Conservation (phyloP, 225 moss, liverwort and hornwort genomes). For the Pseudisothecium myosuroides region DNA sequence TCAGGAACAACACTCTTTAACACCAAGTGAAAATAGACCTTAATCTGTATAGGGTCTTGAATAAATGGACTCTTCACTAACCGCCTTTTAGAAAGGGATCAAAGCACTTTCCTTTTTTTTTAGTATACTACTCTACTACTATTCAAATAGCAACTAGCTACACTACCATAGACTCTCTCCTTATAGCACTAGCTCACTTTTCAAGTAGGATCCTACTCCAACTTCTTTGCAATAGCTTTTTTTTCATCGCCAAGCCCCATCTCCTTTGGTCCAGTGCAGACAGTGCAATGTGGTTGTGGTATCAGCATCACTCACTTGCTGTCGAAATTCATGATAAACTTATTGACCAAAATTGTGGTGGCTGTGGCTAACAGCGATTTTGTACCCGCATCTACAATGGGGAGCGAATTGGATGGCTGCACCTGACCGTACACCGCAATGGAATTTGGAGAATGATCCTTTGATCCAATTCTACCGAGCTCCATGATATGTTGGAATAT, state of each 20-base stretch:
- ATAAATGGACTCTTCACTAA: neutral
- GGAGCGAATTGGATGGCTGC: neutral
- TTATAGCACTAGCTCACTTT: neutral
- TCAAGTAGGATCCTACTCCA: neutral
- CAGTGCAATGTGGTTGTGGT: neutral
- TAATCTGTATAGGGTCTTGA: too few relatives aligned
- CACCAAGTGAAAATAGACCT: too few relatives aligned
- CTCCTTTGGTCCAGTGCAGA: neutral
- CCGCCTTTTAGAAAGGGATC: rapidly evolving
- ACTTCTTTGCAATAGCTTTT: too few relatives aligned
- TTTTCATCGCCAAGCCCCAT: neutral
- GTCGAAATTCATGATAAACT: neutral
- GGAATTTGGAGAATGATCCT: neutral
- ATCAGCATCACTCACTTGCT: neutral
- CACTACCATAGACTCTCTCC: too few relatives aligned
- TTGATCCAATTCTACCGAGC: neutral
- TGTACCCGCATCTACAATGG: rapidly evolving
- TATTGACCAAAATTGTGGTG: neutral
- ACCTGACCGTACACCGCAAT: neutral
- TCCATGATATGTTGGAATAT: neutral
- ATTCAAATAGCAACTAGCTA: neutral
- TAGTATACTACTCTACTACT: too few relatives aligned
- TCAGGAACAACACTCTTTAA: too few relatives aligned
- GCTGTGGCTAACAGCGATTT: neutral
- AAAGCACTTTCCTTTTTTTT: rapidly evolving